These are phyloP conservation scores for Anthracocystis panici-leucophaei DNA, from an alignment of 1,284 basidiomycete species.

Conservation along the genomic window DNA sequence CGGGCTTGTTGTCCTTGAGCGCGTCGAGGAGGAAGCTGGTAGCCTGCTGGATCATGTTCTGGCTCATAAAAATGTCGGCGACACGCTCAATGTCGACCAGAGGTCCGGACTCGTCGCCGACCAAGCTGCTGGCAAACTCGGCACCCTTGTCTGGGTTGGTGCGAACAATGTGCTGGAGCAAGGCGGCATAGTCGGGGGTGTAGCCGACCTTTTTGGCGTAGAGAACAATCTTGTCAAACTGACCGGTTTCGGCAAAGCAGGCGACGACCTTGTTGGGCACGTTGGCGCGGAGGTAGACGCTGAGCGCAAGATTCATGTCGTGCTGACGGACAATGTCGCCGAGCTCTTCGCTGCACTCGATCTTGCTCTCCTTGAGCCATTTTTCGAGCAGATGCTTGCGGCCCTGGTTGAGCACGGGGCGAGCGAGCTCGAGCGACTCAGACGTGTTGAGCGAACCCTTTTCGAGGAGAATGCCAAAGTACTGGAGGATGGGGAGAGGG, in stretches of 20 bases:
- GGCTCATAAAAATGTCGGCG: conserved; percentile 95
- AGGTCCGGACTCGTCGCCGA: conserved; percentile 92
- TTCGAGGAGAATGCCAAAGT: conserved; percentile 97
- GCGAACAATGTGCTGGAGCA: conserved; percentile 97
- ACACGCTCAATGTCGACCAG: conserved; percentile 87
- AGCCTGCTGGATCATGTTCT: conserved; percentile 99
- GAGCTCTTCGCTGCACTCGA: conserved; percentile 98
- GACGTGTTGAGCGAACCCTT: conserved; percentile 97
- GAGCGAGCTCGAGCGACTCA: conserved; percentile 94
- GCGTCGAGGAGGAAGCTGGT: conserved; percentile 98
- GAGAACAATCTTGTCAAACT: conserved; percentile 97
- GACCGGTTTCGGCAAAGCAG: conserved; percentile 98
- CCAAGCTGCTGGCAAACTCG: conserved; percentile 95
- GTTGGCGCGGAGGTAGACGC: conserved; percentile 97
- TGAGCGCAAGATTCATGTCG: conserved; percentile 98
- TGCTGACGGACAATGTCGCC: conserved; percentile 95
- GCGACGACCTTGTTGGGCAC: conserved; percentile 97
- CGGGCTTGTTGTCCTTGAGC: conserved; percentile 98
- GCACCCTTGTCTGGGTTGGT: conserved; percentile 97
- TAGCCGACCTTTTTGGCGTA: conserved; percentile 99
- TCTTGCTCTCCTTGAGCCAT: conserved; percentile 99
- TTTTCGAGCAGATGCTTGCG: conserved; percentile 98
- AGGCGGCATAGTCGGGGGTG: conserved; percentile 89
- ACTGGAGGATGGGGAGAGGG: conserved; percentile 95
- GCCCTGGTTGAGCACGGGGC: conserved; percentile 94